Percentiles rank a stretch among this genome's conserved stretches.
Evolutionary conservation across 1,284 basidiomycete species (phyloP).

Genomic region (Ceratorhiza oryzae-sativae): DNA sequence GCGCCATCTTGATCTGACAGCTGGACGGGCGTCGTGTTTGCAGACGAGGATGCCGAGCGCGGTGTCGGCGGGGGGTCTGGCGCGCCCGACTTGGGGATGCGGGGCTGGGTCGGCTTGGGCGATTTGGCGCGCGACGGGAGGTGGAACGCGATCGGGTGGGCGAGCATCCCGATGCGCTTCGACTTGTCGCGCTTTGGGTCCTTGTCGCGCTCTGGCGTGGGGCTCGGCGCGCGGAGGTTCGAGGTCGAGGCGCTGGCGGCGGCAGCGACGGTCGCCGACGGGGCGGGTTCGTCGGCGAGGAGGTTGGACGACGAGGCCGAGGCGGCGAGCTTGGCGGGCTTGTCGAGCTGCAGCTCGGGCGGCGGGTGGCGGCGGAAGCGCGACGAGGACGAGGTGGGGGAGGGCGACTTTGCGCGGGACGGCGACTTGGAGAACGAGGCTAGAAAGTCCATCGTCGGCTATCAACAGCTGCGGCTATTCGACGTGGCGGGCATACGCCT

Average conservation of each 20-base stretch:
- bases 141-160: conserved; percentile 24
- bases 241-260: conserved; percentile 24
- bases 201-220: not conserved
- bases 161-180: conserved; percentile 15
- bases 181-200: not conserved
- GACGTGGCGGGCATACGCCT: conserved; percentile 3
- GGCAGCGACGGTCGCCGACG: too few relatives aligned
- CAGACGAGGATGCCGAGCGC: not conserved
- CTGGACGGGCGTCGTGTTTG: not conserved
- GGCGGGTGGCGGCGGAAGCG: conserved; percentile 22
- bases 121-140: conserved; percentile 20
- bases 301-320: conserved; percentile 20
- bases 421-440: not conserved
- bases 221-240: conserved; percentile 15
- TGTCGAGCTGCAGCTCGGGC: conserved; percentile 1
- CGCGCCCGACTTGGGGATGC: not conserved
- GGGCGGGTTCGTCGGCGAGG: too few relatives aligned
- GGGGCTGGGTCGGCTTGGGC: conserved; percentile 4
- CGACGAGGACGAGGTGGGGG: not conserved
- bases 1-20: not conserved
- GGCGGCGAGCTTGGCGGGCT: not conserved
- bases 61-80: not conserved
- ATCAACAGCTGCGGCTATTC: conserved; percentile 5
- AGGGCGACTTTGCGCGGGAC: conserved; percentile 7
- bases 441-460: conserved; percentile 30